Conservation (phyloP, 495 filamentous ascomycete species). For the Penicillium fimorum region DNA sequence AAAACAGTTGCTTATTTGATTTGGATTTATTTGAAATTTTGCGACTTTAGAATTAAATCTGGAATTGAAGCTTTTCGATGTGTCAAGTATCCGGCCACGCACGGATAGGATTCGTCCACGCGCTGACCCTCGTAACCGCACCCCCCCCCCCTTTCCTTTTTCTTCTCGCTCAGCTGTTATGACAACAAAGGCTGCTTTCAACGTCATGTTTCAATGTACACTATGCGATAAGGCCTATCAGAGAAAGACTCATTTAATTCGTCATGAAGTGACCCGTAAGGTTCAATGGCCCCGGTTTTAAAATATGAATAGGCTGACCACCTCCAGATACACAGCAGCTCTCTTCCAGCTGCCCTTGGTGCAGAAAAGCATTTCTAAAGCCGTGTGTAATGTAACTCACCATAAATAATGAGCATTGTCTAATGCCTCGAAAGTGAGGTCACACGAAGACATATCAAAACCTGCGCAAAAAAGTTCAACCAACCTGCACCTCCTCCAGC, state of each 20-base stretch:
- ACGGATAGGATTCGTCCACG: neutral
- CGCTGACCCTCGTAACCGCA: neutral
- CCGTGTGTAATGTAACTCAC: slow-evolving; percentile 17
- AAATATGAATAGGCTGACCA: slow-evolving; percentile 16
- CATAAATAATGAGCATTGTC: neutral
- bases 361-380: slow-evolving; percentile 37
- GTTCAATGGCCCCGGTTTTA: neutral
- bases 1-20: neutral
- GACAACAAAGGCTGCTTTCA: neutral
- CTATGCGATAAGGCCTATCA: slow-evolving; percentile 35
- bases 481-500: slow-evolving; percentile 30
- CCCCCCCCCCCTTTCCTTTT: neutral
- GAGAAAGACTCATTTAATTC: slow-evolving; percentile 32
- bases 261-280: slow-evolving; percentile 36
- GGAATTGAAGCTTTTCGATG: neutral
- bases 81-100: slow-evolving; percentile 1
- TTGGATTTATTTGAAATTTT: neutral
- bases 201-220: slow-evolving; percentile 34
- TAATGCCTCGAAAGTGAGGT: slow-evolving; percentile 29
- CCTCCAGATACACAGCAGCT: slow-evolving; percentile 26
- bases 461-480: slow-evolving; percentile 37
- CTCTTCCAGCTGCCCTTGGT: slow-evolving; percentile 36
- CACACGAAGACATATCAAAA: slow-evolving; percentile 36
- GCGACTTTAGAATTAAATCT: neutral
- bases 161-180: neutral